Percentiles rank a stretch among this genome's conserved stretches.
phyloP scores from a whole-genome alignment of 108 stramenopile species.

The Fragilaria crotonensis region DNA sequence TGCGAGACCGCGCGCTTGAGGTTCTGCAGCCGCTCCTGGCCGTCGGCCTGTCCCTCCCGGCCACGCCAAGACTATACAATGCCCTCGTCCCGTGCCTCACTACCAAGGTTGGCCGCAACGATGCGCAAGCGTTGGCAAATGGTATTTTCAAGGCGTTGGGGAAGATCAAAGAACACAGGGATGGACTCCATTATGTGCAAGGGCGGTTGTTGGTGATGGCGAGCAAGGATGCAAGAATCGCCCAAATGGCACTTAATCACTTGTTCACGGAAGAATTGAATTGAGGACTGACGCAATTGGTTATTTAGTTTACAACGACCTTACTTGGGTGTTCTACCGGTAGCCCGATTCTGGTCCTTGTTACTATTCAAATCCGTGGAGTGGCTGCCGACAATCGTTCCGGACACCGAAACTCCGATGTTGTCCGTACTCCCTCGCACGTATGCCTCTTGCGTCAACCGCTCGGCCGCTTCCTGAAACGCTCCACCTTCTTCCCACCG shows the following conservation, averaged over 20 bases:
- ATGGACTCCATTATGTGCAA: conserved; percentile 54
- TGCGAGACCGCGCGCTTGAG: conserved; percentile 75
- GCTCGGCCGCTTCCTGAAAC: conserved; percentile 78
- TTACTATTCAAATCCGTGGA: too few relatives aligned
- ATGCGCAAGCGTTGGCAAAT: conserved; percentile 52
- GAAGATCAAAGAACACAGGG: conserved; percentile 37
- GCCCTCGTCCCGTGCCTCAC: conserved; percentile 64
- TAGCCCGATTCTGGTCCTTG: too few relatives aligned
- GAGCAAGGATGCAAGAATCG: conserved; percentile 50
- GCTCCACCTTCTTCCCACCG: conserved; percentile 20
- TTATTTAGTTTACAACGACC: too few relatives aligned
- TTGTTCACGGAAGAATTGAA: too few relatives aligned
- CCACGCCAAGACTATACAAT: conserved; percentile 51
- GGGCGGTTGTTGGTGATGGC: conserved; percentile 58
- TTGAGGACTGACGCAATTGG: too few relatives aligned
- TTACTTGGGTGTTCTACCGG: too few relatives aligned
- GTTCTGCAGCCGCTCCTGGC: conserved; percentile 64
- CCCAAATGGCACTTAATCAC: too few relatives aligned
- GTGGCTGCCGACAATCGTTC: too few relatives aligned
- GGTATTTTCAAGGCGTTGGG: conserved; percentile 56
- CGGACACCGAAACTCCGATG: conserved; percentile 90
- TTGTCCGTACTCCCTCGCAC: conserved; percentile 90
- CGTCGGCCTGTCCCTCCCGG: conserved; percentile 45
- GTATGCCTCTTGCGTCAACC: conserved; percentile 80
- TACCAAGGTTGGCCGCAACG: conserved; percentile 51